A percentile compares a stretch with the other conserved stretches of the same genome.
Conservation (phyloP, 140 eudicot genomes). For the Stevia rebaudiana region DNA sequence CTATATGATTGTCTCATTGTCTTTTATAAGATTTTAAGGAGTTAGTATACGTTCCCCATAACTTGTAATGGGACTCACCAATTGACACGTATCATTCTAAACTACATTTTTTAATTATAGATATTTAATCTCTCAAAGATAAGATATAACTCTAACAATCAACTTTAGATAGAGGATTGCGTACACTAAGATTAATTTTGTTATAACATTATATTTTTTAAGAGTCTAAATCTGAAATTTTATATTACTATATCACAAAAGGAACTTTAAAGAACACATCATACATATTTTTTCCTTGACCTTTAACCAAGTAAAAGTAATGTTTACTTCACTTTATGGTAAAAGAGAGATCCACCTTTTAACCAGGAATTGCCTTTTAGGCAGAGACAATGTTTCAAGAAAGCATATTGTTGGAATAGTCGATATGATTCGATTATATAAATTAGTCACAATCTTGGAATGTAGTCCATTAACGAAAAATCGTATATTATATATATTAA, state of each 20-base stretch:
- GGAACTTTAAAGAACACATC: background rate
- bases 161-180: too few relatives aligned
- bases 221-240: too few relatives aligned
- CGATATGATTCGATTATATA: too few relatives aligned
- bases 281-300: background rate
- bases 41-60: too few relatives aligned
- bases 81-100: background rate
- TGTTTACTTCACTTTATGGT: background rate
- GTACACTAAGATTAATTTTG: too few relatives aligned
- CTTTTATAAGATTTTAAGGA: too few relatives aligned
- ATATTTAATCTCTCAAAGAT: background rate
- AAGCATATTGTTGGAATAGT: background rate
- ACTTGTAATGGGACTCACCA: too few relatives aligned
- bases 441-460: too few relatives aligned
- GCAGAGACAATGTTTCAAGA: background rate
- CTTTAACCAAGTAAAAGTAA: constrained; percentile 4
- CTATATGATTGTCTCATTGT: background rate
- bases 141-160: background rate
- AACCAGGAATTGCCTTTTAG: background rate
- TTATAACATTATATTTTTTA: too few relatives aligned
- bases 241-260: too few relatives aligned
- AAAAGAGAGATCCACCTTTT: background rate
- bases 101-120: background rate
- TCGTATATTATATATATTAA: too few relatives aligned
- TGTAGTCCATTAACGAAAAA: too few relatives aligned